Evolutionary conservation across 495 filamentous ascomycete genomes (phyloP), one percentile per base, ranked within the genome.

Genomic region (Rostrohypoxylon terebratum): DNA sequence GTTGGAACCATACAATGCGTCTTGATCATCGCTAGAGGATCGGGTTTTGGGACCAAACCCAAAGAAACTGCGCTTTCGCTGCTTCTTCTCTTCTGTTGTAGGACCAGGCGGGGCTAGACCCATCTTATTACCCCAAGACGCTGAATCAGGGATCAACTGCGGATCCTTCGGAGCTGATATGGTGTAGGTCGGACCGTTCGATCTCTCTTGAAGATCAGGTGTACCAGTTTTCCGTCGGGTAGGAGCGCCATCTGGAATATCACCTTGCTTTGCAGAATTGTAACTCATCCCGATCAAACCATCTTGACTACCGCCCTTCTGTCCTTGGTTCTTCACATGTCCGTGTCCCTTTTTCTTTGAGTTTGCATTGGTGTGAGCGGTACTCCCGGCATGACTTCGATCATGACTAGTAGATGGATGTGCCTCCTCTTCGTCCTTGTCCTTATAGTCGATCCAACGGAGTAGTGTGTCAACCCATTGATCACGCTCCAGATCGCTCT

Each of bases 161-260:
- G 92, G 92, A 79, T 97, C 96, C 42, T 90, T 94, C 1, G 96
- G 96, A 23, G 85, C 92, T 6, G 96, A 98, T 50, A 98, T 98
- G 16, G 87, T 78, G 73, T 90, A 92, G 4, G 79, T 66, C 5
- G 82, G 74, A 51, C 81, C 63, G 20, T 50, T 71, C 25, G 75
- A 73, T 21, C 79, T 79, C 20, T 81, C 77, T 20, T 77, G 79
- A 60, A 80, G 73, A 77, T 79, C 69, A 69, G 77, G 72, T 71
- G 78, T 59, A 48, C 65, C 23, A 4, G 69, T 68, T 64, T 75
- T 69, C 33, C 66, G 60, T 69, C 70, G 65, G n/a, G 66, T 40
- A 11, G 80, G 79, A 4, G 74, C 74, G 8, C 81, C 80, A 9
- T 83, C 79, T 3, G 86, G 86, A 55, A 80, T 75, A 48, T 81